Evolutionary conservation across 441 rosid genomes (phyloP).

Genomic region (Bocquillonia castaneifolia): DNA sequence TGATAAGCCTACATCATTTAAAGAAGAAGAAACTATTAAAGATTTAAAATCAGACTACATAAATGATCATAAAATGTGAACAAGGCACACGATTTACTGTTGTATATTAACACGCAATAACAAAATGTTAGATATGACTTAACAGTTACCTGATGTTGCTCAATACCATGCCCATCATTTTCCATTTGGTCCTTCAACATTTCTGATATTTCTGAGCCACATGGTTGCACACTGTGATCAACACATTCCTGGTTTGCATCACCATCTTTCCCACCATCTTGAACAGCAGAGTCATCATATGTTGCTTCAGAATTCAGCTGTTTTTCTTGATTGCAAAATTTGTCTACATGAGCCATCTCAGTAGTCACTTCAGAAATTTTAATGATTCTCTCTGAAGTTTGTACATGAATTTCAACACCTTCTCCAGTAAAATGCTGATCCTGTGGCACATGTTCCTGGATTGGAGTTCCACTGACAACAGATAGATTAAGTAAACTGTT

Average conservation of each 20-base stretch:
- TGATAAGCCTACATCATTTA: not conserved
- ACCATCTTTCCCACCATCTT: conserved; percentile 19
- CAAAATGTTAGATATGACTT: not conserved
- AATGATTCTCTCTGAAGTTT: conserved; percentile 26
- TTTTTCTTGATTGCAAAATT: conserved; percentile 23
- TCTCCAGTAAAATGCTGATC: conserved; percentile 35
- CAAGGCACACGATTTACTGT: not conserved
- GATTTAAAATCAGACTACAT: not conserved
- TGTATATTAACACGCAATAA: not conserved
- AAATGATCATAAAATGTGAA: not conserved
- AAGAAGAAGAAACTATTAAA: not conserved
- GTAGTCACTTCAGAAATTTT: conserved; percentile 33
- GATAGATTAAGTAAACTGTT: conserved; percentile 7
- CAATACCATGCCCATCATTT: conserved; percentile 14
- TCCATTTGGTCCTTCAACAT: conserved; percentile 18
- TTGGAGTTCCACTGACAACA: conserved; percentile 32
- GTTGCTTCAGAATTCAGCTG: conserved; percentile 20
- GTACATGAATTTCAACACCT: conserved; percentile 20
- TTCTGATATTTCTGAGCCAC: conserved; percentile 22
- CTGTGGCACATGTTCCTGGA: conserved; percentile 27
- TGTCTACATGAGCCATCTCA: conserved; percentile 21
- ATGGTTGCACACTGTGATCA: conserved; percentile 3
- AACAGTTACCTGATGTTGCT: conserved; percentile 26
- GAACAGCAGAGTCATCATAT: conserved; percentile 13
- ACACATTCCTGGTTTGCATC: conserved; percentile 12